Base-by-base conservation (phyloP, 805 yeast species). In the Candida taoyuanica region DNA sequence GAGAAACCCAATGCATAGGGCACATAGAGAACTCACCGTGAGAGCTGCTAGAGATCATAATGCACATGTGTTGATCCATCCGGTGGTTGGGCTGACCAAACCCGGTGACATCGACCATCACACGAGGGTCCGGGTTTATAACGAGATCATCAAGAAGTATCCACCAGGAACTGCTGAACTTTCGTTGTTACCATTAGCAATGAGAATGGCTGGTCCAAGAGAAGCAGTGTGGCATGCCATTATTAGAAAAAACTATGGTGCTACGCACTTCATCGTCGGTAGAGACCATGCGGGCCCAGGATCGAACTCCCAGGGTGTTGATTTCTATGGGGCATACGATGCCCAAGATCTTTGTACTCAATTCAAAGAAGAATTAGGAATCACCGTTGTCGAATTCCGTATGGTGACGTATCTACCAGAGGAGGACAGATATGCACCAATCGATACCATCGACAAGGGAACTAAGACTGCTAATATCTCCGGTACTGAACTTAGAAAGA, bases 231-330 rank as follows among this genome's bases (percentile, higher is more conserved):
- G 97, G 97, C 98, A 89, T 61, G 96, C 97, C 14, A 82, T 91
- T 56, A 89, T 89, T 61, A 84, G 98, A 67, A 86, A 87, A 71
- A 89, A 89, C 68, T 88, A 81, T 60, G 98, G 98, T 59, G 96
- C 95, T 39, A 84, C 96, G 37, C 97, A 91, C 63, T 91, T 91
- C 70, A 89, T 89, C 57, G 96, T 89, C 34, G 98, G 98, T 44
- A 83, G 98, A 71, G 97, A 89, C 64, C 98, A 89, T 59, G 98
- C 98, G 37, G 97, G 97, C 44, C 97, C 98, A 16, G 98, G 97
- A 47, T 65, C 69, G 43, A 77, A 77, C 75, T 86, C 96, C 42
- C 71, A 81, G 58, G 97, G 97, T 46, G 88, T 76, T 37, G 96
- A 91, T 48, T 88, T 89, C 69, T 89, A 89, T 60, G 98, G 97